Conservation (phyloP, 768 basidiomycete species). For the Naganishia randhawae region DNA sequence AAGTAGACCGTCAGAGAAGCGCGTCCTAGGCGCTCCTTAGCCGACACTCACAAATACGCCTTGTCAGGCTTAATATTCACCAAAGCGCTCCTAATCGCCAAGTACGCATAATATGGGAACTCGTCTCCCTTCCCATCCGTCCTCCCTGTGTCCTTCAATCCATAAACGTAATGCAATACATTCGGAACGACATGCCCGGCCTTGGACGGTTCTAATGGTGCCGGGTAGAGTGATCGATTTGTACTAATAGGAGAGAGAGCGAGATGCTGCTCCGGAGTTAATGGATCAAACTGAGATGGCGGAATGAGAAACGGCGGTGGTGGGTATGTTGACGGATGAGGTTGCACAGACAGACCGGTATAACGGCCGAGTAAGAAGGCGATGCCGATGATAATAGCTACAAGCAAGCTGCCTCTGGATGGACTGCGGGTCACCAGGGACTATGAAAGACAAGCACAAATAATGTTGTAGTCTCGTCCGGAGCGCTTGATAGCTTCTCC, state of each 20-base stretch:
- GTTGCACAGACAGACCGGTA: conserved; percentile 3
- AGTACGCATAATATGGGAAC: conserved; percentile 51
- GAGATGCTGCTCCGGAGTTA: conserved; percentile 22
- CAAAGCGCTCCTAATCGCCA: conserved; percentile 49
- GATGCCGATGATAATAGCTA: conserved; percentile 7
- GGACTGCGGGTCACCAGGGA: neutral
- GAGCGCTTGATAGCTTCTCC: neutral
- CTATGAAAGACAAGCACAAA: neutral
- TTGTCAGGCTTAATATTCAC: conserved; percentile 47
- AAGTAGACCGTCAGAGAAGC: neutral
- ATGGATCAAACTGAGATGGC: conserved; percentile 33
- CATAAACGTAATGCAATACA: conserved; percentile 50
- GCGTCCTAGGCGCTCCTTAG: neutral
- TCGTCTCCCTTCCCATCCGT: conserved; percentile 37
- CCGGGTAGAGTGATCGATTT: conserved; percentile 37
- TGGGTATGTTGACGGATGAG: conserved; percentile 15
- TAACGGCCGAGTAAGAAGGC: conserved; percentile 17
- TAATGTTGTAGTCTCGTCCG: neutral
- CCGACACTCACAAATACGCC: conserved; percentile 48
- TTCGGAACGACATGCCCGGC: conserved; percentile 45
- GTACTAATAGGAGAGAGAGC: conserved; percentile 9
- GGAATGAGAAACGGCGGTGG: conserved; percentile 36
- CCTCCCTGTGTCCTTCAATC: conserved; percentile 38
- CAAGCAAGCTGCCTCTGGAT: neutral
- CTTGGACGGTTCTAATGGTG: conserved; percentile 31